phyloP scores from a whole-genome alignment of 148 eudicot species.

The Rhododendron griersonianum region DNA sequence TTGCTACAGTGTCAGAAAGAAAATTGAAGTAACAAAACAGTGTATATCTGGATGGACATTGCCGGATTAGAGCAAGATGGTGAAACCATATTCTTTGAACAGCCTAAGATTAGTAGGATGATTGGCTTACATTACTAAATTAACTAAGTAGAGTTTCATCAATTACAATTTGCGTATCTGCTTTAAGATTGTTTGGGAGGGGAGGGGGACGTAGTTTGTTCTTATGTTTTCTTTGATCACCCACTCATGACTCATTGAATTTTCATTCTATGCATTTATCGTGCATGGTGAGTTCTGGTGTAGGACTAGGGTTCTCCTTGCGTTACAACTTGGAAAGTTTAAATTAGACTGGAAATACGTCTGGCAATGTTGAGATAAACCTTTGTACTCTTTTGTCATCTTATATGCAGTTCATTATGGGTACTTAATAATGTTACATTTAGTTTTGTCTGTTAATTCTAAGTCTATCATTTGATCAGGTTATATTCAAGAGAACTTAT shows the following conservation, averaged over 20 bases:
- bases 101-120: background rate
- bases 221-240: background rate
- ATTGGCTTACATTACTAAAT: background rate
- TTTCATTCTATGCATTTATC: background rate
- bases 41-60: too few species aligned
- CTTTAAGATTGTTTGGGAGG: background rate
- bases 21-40: too few species aligned
- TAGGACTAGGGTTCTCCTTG: background rate
- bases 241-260: background rate
- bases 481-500: constrained; percentile 2
- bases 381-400: background rate
- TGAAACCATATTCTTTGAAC: background rate
- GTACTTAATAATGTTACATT: background rate
- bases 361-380: background rate
- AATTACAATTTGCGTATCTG: background rate
- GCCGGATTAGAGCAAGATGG: background rate
- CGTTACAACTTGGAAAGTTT: background rate
- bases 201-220: background rate
- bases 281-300: background rate
- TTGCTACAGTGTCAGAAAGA: too few species aligned
- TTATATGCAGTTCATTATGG: background rate
- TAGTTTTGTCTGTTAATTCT: background rate
- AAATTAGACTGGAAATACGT: background rate
- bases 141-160: background rate
- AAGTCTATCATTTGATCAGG: background rate